A percentile compares a stretch with the other conserved stretches of the same genome.
These are phyloP conservation scores for Ophiostoma piceae DNA, from an alignment of 2,329 filamentous ascomycete genomes.

Conservation along the genomic window DNA sequence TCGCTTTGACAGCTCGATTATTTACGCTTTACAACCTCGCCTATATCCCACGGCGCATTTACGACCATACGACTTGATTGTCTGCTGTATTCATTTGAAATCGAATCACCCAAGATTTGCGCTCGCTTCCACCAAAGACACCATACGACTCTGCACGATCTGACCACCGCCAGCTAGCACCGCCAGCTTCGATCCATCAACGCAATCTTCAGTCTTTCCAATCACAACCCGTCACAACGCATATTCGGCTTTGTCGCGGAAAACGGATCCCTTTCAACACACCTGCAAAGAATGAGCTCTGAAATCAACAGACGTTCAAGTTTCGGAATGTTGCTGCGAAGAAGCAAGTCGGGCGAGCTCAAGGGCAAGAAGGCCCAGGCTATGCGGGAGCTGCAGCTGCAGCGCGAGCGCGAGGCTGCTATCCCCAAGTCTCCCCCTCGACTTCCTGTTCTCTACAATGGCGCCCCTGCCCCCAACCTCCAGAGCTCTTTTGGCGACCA, in stretches of 20 bases:
- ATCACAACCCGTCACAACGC: not conserved
- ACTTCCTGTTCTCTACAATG: slow-evolving; percentile 49
- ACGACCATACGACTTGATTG: slow-evolving; percentile 8
- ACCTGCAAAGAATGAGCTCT: slow-evolving; percentile 35
- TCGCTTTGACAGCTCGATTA: slow-evolving; percentile 11
- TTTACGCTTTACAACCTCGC: not conserved
- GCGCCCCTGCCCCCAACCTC: slow-evolving; percentile 43
- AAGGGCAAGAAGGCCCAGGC: slow-evolving; percentile 58
- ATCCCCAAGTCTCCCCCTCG: slow-evolving; percentile 46
- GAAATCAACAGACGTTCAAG: slow-evolving; percentile 38
- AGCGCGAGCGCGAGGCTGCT: slow-evolving; percentile 46
- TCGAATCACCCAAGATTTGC: not conserved
- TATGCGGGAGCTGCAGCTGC: slow-evolving; percentile 46
- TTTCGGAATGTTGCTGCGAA: slow-evolving; percentile 58
- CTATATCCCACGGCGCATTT: not conserved
- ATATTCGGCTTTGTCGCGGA: slow-evolving; percentile 3
- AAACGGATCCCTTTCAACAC: not conserved
- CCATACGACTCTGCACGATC: not conserved
- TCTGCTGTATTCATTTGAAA: not conserved
- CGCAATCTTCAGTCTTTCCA: not conserved
- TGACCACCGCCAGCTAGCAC: not conserved
- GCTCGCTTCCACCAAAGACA: not conserved
- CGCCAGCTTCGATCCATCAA: not conserved
- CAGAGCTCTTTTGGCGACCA: slow-evolving; percentile 51
- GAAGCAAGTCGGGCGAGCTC: slow-evolving; percentile 63